Base-by-base conservation (phyloP, 345 rosid species). In the Rhizophora apiculata region DNA sequence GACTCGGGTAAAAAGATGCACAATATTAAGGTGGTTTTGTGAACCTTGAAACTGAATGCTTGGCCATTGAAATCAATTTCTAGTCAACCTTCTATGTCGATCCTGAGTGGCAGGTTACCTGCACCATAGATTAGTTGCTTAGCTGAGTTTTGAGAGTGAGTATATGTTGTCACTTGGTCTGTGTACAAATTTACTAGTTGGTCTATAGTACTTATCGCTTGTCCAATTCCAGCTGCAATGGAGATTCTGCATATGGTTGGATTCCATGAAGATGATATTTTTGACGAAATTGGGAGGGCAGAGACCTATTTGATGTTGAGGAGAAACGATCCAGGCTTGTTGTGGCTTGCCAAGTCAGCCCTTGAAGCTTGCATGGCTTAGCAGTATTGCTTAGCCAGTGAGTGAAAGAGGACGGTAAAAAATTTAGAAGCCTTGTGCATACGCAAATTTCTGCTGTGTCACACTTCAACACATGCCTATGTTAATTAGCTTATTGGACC, bases 301-400 rank as follows among this genome's bases (percentile, higher is more conserved):
- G 96, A 92, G 69, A 64, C 86, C 63, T 95, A 82, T 59, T 60
- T 95, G 66, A 91, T 87, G 59, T 48, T 95, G 84, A 90, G 86
- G 86, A 82, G 98, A 48, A 90, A 95, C 58, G 98, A 95, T 75
- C 96, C 86, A 13, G 98, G 97, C 48, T 78, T 95, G 58, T 74
- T 92, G 84, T 95, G 97, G 99, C 96, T 95, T 64, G 97, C 90
- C 31, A 92, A 90, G 72, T 85, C 97, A 63, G 82, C 85, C 72
- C 82, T 95, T 0, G 96, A 90, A 80, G 74, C 89, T 3, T 77
- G 72, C 67, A 71, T 78, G 62, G 70, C 83, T 48, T 82, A 70
- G 70, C 79, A 84, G 86, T 69, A 51, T 1, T 32, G 8, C 30
- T 21, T 3, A 22, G 48, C 10, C 6, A 22, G 10, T 22, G 58